Conservation (phyloP, 495 filamentous ascomycete genomes). For the Tuber calosporum region DNA sequence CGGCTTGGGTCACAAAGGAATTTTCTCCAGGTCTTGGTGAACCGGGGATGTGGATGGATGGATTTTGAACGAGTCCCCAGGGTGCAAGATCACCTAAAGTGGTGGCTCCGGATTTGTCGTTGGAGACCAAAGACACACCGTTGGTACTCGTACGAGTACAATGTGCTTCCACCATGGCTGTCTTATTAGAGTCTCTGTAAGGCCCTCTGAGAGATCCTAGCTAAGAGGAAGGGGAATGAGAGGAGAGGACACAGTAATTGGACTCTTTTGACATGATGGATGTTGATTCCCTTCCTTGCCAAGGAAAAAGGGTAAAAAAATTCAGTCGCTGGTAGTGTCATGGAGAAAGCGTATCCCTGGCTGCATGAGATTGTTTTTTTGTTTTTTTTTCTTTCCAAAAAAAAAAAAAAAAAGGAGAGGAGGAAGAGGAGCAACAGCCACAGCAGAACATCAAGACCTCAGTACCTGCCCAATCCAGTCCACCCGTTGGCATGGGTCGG, state of each 20-base stretch:
- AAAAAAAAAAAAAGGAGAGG: conserved; percentile 18
- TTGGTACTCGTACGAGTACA: too few species aligned
- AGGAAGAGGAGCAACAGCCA: conserved; percentile 23
- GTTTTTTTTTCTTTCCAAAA: too few species aligned
- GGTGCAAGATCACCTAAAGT: background rate
- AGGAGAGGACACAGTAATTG: background rate
- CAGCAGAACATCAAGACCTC: conserved; percentile 24
- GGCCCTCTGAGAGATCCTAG: background rate
- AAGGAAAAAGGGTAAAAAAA: background rate
- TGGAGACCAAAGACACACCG: background rate
- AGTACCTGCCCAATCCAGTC: conserved; percentile 33
- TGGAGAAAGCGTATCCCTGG: background rate
- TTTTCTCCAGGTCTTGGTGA: background rate
- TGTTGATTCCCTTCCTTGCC: background rate
- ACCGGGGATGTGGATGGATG: conserved; percentile 1
- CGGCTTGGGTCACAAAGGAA: conserved; percentile 1
- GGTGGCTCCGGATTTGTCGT: background rate
- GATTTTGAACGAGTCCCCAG: background rate
- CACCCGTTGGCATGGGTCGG: conserved; percentile 26
- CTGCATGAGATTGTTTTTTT: background rate
- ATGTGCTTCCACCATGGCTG: background rate
- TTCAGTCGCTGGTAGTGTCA: background rate
- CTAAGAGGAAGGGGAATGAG: background rate
- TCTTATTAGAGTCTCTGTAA: background rate
- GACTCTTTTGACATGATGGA: background rate